Base-by-base conservation (phyloP, 352 stramenopile genomes). In the Hyaloperonospora brassicae region DNA sequence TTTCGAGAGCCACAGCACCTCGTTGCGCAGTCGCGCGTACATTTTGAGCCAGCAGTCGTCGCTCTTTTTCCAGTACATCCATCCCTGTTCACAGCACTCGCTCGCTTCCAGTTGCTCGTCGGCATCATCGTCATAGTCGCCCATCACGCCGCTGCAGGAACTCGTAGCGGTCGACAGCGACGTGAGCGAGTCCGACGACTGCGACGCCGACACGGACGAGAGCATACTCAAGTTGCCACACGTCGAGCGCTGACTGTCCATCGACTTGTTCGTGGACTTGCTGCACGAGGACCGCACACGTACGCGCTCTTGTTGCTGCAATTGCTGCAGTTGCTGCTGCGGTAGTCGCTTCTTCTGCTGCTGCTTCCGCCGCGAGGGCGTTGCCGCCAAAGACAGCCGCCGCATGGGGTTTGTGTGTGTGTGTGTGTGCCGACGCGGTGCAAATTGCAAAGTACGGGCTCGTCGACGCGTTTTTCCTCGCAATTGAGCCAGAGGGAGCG, bases 31-130 rank as follows among this genome's bases (percentile, higher is more conserved):
- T 42, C 84, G 74, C 46, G 71, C 76, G 61, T 74, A 87, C 48
- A 89, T 79, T 61, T 89, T 89, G 52, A 82, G 75, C 79, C 79
- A 89, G 66, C 70, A 84, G 50, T 76, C 64, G 39, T 44, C 47
- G 48, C 76, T 72, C 49, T 70, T 76, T 41, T 77, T 76, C 79
- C 79, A 89, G 68, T 87, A 89, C 69, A 87, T 84, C 79, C 79
- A 89, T 35, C 71, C 76, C 43, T 82, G 62, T 39, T 70, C 52
- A 14, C 44, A 64, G 47, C 64, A 73, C 42, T 67, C 50, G 27
- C 64, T 23, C 13, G 48, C 23, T 47, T 72, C 53, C 2, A 57
- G 7, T 40, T 72, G 52, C 25, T 61, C 51, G 2, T 68, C 64
- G 23, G 53, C 12, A 21, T 61, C 12, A 21, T 61, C 60, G 40